Percentiles rank a stretch among this genome's conserved stretches.
Evolutionary conservation across 2,329 filamentous ascomycete genomes (phyloP).

Genomic region (Fusarium pseudoanthophilum): DNA sequence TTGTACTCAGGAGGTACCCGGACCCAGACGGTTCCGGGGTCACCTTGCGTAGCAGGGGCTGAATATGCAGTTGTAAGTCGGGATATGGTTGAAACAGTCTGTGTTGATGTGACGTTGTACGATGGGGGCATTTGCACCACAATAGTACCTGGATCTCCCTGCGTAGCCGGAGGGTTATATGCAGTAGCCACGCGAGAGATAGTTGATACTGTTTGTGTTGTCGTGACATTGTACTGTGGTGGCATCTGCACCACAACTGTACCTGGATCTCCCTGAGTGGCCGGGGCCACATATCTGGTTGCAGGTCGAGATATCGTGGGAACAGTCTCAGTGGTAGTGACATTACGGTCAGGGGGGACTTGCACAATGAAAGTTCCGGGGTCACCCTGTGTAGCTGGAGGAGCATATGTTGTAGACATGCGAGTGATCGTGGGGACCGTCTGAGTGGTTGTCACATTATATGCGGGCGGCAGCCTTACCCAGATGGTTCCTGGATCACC

Average conservation of each 20-base stretch:
- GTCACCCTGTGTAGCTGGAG: constrained; percentile 4
- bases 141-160: constrained; percentile 12
- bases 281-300: neutral
- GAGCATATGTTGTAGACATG: constrained; percentile 3
- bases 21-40: constrained; percentile 9
- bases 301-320: constrained; percentile 4
- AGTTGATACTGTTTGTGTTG: neutral
- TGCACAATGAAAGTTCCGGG: constrained; percentile 15
- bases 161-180: neutral
- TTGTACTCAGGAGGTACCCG: constrained; percentile 3
- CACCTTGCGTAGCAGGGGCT: neutral
- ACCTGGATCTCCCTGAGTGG: constrained; percentile 9
- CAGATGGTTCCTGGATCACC: constrained; percentile 20
- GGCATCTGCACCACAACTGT: constrained; percentile 17
- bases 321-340: constrained; percentile 5
- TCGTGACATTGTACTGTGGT: constrained; percentile 11
- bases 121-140: neutral
- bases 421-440: neutral
- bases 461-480: neutral
- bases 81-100: neutral
- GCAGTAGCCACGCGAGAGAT: neutral
- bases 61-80: neutral
- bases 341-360: neutral
- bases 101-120: constrained; percentile 2
- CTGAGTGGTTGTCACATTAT: constrained; percentile 13